These are phyloP conservation scores for Saccharum hybrid DNA, from an alignment of 202 grass and related monocot species.

Conservation along the genomic window DNA sequence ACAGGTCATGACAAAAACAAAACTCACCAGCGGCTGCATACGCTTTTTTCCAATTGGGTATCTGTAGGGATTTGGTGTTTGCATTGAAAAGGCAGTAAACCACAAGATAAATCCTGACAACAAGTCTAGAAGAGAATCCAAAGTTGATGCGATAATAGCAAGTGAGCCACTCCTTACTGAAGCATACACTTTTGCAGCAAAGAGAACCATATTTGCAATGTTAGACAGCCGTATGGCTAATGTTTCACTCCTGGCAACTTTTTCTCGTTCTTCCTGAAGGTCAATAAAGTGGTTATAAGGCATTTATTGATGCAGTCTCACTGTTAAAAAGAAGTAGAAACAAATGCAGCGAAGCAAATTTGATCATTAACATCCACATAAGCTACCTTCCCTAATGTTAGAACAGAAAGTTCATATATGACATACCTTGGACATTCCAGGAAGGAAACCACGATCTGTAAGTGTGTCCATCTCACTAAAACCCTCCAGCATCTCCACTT, in stretches of 20 bases:
- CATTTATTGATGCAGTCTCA: background rate
- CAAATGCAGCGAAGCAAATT: background rate
- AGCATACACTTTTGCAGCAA: slow-evolving; percentile 95
- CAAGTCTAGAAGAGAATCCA: slow-evolving; percentile 97
- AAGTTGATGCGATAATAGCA: slow-evolving; percentile 95
- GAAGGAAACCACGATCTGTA: slow-evolving; percentile 90
- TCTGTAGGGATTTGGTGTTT: slow-evolving; percentile 94
- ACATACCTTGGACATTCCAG: slow-evolving; percentile 89
- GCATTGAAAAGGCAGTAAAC: slow-evolving; percentile 98
- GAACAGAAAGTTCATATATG: slow-evolving; percentile 19
- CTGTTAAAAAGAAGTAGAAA: background rate
- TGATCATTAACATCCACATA: background rate
- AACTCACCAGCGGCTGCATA: slow-evolving; percentile 93
- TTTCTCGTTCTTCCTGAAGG: slow-evolving; percentile 83
- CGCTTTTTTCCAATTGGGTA: slow-evolving; percentile 97
- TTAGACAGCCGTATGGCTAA: slow-evolving; percentile 86
- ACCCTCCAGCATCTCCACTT: slow-evolving; percentile 95
- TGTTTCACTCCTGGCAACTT: slow-evolving; percentile 80
- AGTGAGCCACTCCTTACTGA: slow-evolving; percentile 86
- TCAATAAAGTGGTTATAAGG: background rate
- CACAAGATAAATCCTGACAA: slow-evolving; percentile 97
- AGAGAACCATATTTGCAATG: slow-evolving; percentile 95
- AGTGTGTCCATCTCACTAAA: slow-evolving; percentile 99
- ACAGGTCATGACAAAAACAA: background rate
- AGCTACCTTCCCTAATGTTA: background rate